Evolutionary conservation across 352 stramenopile genomes (phyloP).

Genomic region (Phytophthora uliginosa): DNA sequence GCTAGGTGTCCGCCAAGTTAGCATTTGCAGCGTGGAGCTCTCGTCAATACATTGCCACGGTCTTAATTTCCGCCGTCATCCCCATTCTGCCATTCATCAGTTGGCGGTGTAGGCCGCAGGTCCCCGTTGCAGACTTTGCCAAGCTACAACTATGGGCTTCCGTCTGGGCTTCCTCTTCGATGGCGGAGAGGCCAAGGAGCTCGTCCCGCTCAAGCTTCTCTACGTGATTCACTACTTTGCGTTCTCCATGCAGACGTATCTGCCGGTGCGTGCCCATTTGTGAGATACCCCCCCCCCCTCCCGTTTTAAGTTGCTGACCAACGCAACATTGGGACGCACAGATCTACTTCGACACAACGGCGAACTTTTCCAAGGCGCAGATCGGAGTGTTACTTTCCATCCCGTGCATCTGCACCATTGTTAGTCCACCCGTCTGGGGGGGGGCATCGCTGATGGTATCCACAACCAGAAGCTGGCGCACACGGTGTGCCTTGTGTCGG

Average conservation of each 20-base stretch:
- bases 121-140: background rate
- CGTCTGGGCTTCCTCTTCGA: conserved; percentile 59
- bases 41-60: conserved; percentile 18
- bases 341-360: conserved; percentile 73
- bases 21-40: conserved; percentile 23
- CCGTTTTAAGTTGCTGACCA: background rate
- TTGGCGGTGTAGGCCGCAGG: conserved; percentile 23
- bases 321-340: conserved; percentile 8
- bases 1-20: conserved; percentile 19
- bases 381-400: conserved; percentile 54
- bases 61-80: background rate
- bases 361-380: conserved; percentile 64
- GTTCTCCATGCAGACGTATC: conserved; percentile 76
- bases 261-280: conserved; percentile 45
- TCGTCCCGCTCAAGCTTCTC: conserved; percentile 77
- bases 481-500: conserved; percentile 52
- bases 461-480: conserved; percentile 56
- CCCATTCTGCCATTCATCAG: conserved; percentile 20
- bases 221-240: conserved; percentile 75
- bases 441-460: conserved; percentile 49
- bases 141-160: conserved; percentile 30
- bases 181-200: conserved; percentile 62
- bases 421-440: conserved; percentile 56
- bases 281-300: background rate
- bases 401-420: conserved; percentile 55